Evolutionary conservation across 2,329 filamentous ascomycete genomes (phyloP).

Genomic region (Aspergillus pseudoterreus): DNA sequence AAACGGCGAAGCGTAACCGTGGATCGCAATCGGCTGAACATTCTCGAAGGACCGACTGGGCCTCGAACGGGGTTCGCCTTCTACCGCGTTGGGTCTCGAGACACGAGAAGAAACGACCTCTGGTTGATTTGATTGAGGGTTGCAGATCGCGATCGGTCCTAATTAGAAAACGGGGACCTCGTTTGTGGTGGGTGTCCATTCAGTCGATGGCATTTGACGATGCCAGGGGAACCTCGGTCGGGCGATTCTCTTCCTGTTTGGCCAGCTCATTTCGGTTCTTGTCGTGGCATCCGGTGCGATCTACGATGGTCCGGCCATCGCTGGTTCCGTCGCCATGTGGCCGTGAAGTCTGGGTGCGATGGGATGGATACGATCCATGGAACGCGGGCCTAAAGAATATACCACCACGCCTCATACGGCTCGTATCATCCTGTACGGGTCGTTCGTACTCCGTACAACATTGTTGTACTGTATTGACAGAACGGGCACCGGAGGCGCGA

Average conservation of each 20-base stretch:
- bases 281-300: background rate
- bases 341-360: background rate
- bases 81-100: too few relatives aligned
- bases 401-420: background rate
- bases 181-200: conserved; percentile 4
- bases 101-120: background rate
- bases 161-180: conserved; percentile 12
- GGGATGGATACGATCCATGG: background rate
- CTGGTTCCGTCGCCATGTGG: conserved; percentile 5
- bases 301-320: background rate
- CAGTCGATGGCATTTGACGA: background rate
- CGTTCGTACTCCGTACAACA: background rate
- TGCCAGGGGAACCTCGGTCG: background rate
- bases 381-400: background rate
- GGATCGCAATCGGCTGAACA: background rate
- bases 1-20: background rate
- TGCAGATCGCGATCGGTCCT: conserved; percentile 25
- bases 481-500: too few relatives aligned
- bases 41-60: background rate
- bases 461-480: too few relatives aligned
- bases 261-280: background rate
- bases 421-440: background rate
- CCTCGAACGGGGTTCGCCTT: background rate
- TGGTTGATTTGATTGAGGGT: conserved; percentile 25
- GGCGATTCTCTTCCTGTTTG: background rate